phyloP scores from a whole-genome alignment of 2,329 filamentous ascomycete species.

The Pseudogymnoascus sp. region DNA sequence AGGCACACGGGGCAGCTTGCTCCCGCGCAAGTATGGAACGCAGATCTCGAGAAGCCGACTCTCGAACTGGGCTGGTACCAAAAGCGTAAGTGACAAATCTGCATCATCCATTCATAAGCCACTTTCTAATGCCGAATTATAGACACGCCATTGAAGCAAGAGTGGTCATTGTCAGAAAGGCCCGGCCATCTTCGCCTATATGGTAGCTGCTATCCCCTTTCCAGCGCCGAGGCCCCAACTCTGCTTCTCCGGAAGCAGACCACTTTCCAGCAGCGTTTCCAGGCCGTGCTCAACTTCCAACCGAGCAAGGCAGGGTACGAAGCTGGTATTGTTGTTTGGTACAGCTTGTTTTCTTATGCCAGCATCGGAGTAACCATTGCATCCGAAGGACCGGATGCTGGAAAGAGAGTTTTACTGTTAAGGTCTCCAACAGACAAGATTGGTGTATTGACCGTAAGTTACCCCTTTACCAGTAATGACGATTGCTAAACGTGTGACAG shows the following conservation, averaged over 20 bases:
- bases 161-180: slow-evolving; percentile 40
- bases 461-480: background rate
- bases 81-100: slow-evolving; percentile 25
- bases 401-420: background rate
- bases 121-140: slow-evolving; percentile 8
- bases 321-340: slow-evolving; percentile 48
- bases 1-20: slow-evolving; percentile 20
- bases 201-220: slow-evolving; percentile 46
- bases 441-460: background rate
- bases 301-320: slow-evolving; percentile 39
- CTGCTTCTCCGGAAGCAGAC: slow-evolving; percentile 49
- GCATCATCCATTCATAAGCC: background rate
- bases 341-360: slow-evolving; percentile 42
- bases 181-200: slow-evolving; percentile 40
- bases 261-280: slow-evolving; percentile 36
- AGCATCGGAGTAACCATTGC: slow-evolving; percentile 33
- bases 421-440: background rate
- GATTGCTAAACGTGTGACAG: background rate
- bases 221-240: slow-evolving; percentile 42
- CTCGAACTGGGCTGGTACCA: slow-evolving; percentile 35
- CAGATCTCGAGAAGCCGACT: slow-evolving; percentile 30
- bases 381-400: background rate
- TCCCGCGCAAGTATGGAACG: slow-evolving; percentile 26
- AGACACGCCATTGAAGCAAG: slow-evolving; percentile 42
- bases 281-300: slow-evolving; percentile 39